Evolutionary conservation across 441 rosid genomes (phyloP), one percentile per base, ranked within the genome.

Genomic region (Croton setiger): DNA sequence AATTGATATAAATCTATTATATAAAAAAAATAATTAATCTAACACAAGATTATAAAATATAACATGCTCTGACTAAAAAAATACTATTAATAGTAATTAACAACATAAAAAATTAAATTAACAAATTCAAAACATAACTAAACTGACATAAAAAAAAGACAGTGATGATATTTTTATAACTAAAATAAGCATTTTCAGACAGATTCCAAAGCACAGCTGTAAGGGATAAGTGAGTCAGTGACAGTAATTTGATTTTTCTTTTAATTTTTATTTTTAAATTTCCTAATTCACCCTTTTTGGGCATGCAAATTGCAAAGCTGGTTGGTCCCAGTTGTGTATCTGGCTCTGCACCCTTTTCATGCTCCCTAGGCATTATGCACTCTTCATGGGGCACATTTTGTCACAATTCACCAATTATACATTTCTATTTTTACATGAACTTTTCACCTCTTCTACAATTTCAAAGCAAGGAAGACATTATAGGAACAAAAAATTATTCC

Each of bases 301-400:
- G 35, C 44, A 41, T 60, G 60, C 44, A 27, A 2, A 27, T 27
- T 27, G 31, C 31, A 27, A 27, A 27, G 31, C 31, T 27, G 31
- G 31, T 51, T n/a, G 55, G 55, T 14, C 55, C 55, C 55, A 51
- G 20, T 27, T 17, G 1, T 17, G 54, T 18, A 49, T 54, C 33
- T 52, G n/a, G 0, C 21, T 9, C 43, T 9, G 10, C 58, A 64
- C 33, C 44, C 76, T 73, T 71, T 70, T 60, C 49, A 48, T 73
- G 69, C 75, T 64, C 66, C 63, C 63, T 23, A n/a, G 27, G 37
- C 54, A 7, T 43, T 67, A 56, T 48, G 14, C 41, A 21, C 66
- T 43, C 8, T 33, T 44, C 65, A 67, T n/a, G 56, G 5, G 13
- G 27, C 20, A 65, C 63, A 52, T 49, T 62, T 71, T 58, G 43